phyloP scores from a whole-genome alignment of 352 stramenopile genomes.

The Halophytophthora polymorphica region DNA sequence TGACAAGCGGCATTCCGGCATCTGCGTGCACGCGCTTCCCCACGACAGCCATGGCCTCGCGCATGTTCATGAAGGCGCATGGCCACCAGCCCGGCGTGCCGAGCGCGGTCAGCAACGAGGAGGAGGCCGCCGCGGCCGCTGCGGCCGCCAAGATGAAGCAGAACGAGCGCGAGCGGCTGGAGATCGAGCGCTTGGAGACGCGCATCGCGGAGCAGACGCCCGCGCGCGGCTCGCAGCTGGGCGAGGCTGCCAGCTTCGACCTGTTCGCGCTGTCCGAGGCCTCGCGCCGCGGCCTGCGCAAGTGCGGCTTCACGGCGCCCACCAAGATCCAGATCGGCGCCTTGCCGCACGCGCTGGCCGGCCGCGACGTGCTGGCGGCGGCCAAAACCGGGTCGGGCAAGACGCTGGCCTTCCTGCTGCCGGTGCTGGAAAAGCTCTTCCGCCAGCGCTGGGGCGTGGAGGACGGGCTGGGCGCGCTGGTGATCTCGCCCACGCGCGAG shows the following conservation, averaged over 20 bases:
- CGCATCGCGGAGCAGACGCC: slow-evolving; percentile 72
- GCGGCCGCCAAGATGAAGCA: slow-evolving; percentile 55
- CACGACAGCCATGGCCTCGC: slow-evolving; percentile 23
- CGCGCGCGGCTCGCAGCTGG: slow-evolving; percentile 74
- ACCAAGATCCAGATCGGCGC: slow-evolving; percentile 89
- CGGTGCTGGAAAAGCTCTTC: slow-evolving; percentile 90
- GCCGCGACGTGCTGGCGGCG: slow-evolving; percentile 89
- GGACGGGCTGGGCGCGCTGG: slow-evolving; percentile 94
- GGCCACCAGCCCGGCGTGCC: slow-evolving; percentile 1
- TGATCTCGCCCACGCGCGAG: slow-evolving; percentile 98
- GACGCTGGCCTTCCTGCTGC: slow-evolving; percentile 91
- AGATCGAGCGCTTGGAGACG: slow-evolving; percentile 61
- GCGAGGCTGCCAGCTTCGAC: slow-evolving; percentile 76
- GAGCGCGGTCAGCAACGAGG: slow-evolving; percentile 7
- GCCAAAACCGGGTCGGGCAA: slow-evolving; percentile 94
- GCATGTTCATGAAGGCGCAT: slow-evolving; percentile 27
- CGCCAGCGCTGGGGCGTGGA: slow-evolving; percentile 80
- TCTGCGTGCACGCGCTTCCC: too few relatives aligned
- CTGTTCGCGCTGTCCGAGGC: slow-evolving; percentile 81
- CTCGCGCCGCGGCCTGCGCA: slow-evolving; percentile 62
- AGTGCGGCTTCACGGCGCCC: slow-evolving; percentile 80
- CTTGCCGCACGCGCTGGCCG: slow-evolving; percentile 85
- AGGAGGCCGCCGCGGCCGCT: slow-evolving; percentile 16
- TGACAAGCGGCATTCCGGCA: too few relatives aligned
- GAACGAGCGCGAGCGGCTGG: slow-evolving; percentile 67